Conservation (phyloP, 2,329 filamentous ascomycete genomes). For the Pyricularia grisea region DNA sequence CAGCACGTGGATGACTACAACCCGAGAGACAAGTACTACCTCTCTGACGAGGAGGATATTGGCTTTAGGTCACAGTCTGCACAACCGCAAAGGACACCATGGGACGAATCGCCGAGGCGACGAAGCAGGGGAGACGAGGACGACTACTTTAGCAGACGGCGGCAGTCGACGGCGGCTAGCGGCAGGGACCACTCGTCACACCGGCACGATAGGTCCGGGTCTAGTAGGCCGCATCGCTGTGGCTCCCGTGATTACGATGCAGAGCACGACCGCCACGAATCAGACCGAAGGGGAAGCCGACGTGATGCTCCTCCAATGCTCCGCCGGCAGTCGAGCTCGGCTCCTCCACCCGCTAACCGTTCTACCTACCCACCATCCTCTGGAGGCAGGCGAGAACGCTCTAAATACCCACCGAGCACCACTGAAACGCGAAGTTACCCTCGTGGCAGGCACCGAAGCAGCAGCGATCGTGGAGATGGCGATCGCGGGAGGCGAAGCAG, state of each 20-base stretch:
- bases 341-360: neutral
- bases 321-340: constrained; percentile 2
- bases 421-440: neutral
- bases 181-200: neutral
- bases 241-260: neutral
- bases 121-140: neutral
- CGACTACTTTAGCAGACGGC: constrained; percentile 2
- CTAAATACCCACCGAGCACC: constrained; percentile 1
- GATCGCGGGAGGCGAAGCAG: constrained; percentile 1
- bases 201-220: neutral
- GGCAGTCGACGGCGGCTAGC: neutral
- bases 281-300: neutral
- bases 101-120: neutral
- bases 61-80: neutral
- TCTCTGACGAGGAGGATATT: constrained; percentile 10
- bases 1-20: constrained; percentile 7
- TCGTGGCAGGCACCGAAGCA: constrained; percentile 5
- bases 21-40: constrained; percentile 12
- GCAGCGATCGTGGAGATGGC: neutral
- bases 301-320: constrained; percentile 1
- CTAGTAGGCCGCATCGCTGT: neutral
- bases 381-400: neutral
- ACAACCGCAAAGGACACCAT: neutral
- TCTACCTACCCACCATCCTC: neutral
- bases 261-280: neutral